Conservation (phyloP, 257 asterid species). For the Przewalskia tangutica region DNA sequence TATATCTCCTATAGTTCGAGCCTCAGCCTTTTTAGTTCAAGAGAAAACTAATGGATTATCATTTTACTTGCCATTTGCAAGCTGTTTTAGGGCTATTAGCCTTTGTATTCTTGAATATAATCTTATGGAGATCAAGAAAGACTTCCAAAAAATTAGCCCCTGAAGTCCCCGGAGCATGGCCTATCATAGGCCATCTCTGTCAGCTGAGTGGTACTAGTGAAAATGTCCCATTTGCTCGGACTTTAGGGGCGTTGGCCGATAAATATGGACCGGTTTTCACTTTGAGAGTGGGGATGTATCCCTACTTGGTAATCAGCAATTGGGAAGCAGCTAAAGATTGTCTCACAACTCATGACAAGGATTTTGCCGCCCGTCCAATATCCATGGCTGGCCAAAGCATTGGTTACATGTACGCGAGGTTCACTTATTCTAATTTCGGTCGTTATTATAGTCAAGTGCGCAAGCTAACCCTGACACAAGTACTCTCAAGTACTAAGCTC, state of each 20-base stretch:
- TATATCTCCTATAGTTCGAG: neutral
- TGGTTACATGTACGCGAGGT: constrained; percentile 34
- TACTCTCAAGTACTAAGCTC: constrained; percentile 36
- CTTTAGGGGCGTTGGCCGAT: constrained; percentile 30
- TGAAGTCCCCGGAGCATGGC: constrained; percentile 43
- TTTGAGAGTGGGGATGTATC: constrained; percentile 26
- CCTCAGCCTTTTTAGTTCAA: neutral
- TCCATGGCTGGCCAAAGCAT: constrained; percentile 27
- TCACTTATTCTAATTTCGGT: constrained; percentile 33
- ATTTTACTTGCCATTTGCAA: neutral
- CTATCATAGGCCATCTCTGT: constrained; percentile 50
- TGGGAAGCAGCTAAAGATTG: constrained; percentile 48
- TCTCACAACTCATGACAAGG: constrained; percentile 43
- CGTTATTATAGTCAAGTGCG: constrained; percentile 44
- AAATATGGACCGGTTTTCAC: constrained; percentile 39
- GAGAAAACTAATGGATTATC: neutral
- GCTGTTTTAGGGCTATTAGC: neutral
- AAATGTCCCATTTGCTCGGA: constrained; percentile 7
- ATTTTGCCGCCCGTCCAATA: constrained; percentile 26
- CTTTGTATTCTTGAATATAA: neutral
- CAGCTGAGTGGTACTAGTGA: constrained; percentile 8
- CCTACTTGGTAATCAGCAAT: constrained; percentile 25
- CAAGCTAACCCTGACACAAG: constrained; percentile 30
- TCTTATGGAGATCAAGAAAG: neutral
- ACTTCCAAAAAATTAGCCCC: constrained; percentile 16